phyloP scores from a whole-genome alignment of 148 eudicot genomes.

The Nepenthes gracilis region DNA sequence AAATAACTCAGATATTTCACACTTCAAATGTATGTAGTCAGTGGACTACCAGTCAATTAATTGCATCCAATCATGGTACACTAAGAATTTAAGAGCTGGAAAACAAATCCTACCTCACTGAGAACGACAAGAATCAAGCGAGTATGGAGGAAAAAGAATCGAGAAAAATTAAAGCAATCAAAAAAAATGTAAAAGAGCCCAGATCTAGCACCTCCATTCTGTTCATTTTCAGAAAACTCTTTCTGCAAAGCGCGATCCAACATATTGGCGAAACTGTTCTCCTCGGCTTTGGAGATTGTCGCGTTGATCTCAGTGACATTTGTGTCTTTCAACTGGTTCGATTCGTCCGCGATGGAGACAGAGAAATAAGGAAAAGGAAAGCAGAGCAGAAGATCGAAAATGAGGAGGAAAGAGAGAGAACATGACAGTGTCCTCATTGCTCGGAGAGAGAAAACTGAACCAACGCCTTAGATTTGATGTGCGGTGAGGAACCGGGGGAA shows the following conservation, averaged over 20 bases:
- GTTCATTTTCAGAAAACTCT: constrained; percentile 84
- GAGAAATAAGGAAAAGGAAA: constrained; percentile 5
- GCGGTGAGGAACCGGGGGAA: not conserved
- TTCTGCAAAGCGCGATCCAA: constrained; percentile 94
- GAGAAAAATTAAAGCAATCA: too few relatives aligned
- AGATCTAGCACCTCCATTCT: constrained; percentile 42
- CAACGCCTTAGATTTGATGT: not conserved
- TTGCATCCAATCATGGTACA: too few relatives aligned
- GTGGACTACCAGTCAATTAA: too few relatives aligned
- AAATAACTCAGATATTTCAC: too few relatives aligned
- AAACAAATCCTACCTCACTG: too few relatives aligned
- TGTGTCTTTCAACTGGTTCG: not conserved
- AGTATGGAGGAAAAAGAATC: too few relatives aligned
- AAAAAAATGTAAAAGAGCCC: too few relatives aligned
- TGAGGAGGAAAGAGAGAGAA: constrained; percentile 11
- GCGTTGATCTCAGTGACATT: constrained; percentile 1
- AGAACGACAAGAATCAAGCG: too few relatives aligned
- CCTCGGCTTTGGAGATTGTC: constrained; percentile 21
- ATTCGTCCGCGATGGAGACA: not conserved
- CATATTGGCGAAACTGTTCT: constrained; percentile 76
- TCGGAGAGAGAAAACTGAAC: not conserved
- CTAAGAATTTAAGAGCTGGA: too few relatives aligned
- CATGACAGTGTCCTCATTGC: constrained; percentile 9
- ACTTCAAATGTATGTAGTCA: too few relatives aligned
- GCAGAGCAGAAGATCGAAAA: constrained; percentile 17